Conservation (phyloP, 1,139 yeast genomes). For the Citeromyces hawaiiensis region DNA sequence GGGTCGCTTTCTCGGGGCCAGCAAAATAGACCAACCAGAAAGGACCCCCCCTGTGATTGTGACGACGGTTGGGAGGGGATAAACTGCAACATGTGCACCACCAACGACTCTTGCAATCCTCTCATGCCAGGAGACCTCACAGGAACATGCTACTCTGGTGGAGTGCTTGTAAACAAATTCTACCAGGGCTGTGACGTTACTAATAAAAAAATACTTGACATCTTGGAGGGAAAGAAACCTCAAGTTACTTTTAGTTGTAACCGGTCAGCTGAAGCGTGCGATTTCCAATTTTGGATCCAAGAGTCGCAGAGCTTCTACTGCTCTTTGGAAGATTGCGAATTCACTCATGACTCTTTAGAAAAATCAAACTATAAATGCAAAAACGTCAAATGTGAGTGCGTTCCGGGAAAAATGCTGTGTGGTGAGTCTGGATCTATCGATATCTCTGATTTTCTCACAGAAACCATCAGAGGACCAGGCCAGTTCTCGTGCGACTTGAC, state of each 20-base stretch:
- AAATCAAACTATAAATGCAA: slow-evolving; percentile 71
- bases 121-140: slow-evolving; percentile 79
- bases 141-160: slow-evolving; percentile 88
- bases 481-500: slow-evolving; percentile 69
- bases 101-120: slow-evolving; percentile 65
- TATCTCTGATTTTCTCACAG: slow-evolving; percentile 82
- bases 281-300: slow-evolving; percentile 95
- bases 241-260: slow-evolving; percentile 90
- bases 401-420: slow-evolving; percentile 88
- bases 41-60: slow-evolving; percentile 51
- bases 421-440: slow-evolving; percentile 92
- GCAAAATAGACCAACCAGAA: slow-evolving; percentile 45
- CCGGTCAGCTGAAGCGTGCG: slow-evolving; percentile 49
- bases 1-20: slow-evolving; percentile 65
- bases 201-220: slow-evolving; percentile 68
- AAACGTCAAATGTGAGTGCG: slow-evolving; percentile 66
- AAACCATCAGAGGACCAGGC: slow-evolving; percentile 88
- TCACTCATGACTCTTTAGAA: slow-evolving; percentile 52
- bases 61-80: slow-evolving; percentile 86
- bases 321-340: slow-evolving; percentile 59
- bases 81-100: slow-evolving; percentile 75
- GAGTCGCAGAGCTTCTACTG: slow-evolving; percentile 83
- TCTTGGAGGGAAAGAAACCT: slow-evolving; percentile 69
- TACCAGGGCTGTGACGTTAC: slow-evolving; percentile 95
- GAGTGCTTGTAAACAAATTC: slow-evolving; percentile 66